Evolutionary conservation across 331 rosid species (phyloP), one percentile per base, ranked within the genome.

Genomic region (Stylosanthes scabra): DNA sequence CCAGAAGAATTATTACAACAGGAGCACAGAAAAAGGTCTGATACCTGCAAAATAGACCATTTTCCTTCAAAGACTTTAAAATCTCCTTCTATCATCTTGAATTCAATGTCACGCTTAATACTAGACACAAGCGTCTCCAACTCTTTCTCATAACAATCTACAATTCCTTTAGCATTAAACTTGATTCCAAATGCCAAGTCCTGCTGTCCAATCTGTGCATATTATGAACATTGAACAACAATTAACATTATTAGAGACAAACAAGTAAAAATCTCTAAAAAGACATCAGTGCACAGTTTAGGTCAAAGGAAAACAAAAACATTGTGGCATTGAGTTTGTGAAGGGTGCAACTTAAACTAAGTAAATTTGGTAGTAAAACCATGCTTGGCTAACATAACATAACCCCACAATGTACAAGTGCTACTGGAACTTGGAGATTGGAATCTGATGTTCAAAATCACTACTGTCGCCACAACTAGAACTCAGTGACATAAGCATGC

Each of bases 1-100:
- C 39, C 42, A 59, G n/a, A 31, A 59, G 74, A 65, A 37, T 20
- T 29, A 47, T 68, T 16, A 46, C 20, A 66, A 54, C 15, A 71
- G 16, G 45, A 15, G 25, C 75, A 74, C 20, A 81, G 37, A 39
- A 40, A 55, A 69, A 59, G 73, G 57, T 41, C 29, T 39, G 39
- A 34, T 83, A 91, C 97, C 96, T 88, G 88, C 73, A 81, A 81
- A 66, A 94, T 89, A 28, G 97, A 91, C 97, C 99, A 94, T 73
- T 84, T 90, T 72, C 98, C 98, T 82, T 84, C 88, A 55, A 86
- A 94, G 74, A 89, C 80, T 72, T 88, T 84, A 78, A 94, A 94
- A 78, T 94, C 99, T 49, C 99, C 99, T 83, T 94, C 89, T 29
- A 84, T 56, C 97, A 94, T 94, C 83, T 88, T 77, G 82, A 94